Conservation (phyloP, 495 filamentous ascomycete species). For the Penicillium egyptiacum region DNA sequence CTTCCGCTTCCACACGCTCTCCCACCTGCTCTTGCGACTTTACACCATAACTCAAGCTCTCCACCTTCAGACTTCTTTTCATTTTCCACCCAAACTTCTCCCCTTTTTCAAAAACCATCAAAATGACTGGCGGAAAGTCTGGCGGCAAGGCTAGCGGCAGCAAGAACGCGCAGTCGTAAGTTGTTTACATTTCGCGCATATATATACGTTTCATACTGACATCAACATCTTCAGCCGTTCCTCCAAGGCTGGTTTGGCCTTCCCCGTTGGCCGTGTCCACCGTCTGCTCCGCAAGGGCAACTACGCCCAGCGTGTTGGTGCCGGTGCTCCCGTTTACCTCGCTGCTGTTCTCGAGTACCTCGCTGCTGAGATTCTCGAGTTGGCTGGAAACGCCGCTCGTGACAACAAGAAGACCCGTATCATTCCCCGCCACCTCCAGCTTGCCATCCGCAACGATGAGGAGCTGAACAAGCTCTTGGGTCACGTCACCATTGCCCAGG, state of each 20-base stretch:
- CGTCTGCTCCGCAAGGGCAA: constrained; percentile 99
- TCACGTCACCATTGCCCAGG: constrained; percentile 98
- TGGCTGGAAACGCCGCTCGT: constrained; percentile 97
- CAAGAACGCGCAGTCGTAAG: constrained; percentile 96
- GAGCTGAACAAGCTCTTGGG: constrained; percentile 99
- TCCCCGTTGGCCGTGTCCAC: constrained; percentile 99
- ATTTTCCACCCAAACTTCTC: constrained; percentile 16
- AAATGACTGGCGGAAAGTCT: constrained; percentile 99
- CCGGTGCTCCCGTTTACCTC: constrained; percentile 96
- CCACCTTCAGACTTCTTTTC: constrained; percentile 1
- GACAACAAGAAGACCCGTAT: constrained; percentile 99
- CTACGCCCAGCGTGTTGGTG: constrained; percentile 99
- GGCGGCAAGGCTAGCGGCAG: constrained; percentile 96
- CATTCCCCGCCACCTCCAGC: constrained; percentile 98
- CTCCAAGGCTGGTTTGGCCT: constrained; percentile 98
- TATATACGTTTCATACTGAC: constrained; percentile 32
- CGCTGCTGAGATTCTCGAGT: constrained; percentile 96
- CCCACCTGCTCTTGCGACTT: constrained; percentile 26
- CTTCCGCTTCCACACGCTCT: constrained; percentile 36
- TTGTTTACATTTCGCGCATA: constrained; percentile 25
- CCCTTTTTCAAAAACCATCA: constrained; percentile 52
- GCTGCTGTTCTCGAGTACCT: constrained; percentile 98
- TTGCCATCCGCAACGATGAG: constrained; percentile 99
- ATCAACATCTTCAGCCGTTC: constrained; percentile 69
- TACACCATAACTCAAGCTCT: constrained; percentile 27